Evolutionary conservation across 768 basidiomycete genomes (phyloP), one percentile per base, ranked within the genome.

Genomic region (Exidia glandulosa): DNA sequence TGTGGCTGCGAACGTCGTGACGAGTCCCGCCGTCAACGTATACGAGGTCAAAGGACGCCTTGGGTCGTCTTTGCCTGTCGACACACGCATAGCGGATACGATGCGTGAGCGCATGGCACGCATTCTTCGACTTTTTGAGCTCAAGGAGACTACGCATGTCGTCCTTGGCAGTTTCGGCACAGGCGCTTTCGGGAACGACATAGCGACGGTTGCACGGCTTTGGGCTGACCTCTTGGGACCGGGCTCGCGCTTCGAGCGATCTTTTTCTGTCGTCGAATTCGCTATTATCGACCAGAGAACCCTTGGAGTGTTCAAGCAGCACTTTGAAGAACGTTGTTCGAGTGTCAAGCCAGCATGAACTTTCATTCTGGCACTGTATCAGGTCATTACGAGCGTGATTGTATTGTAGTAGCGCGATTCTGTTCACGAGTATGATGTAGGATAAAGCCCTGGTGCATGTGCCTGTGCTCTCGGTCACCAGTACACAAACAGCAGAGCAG

Each of bases 111-210:
- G 87, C 32, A 88, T 90, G 81, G 83, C 73, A 1, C 76, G 88
- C 30, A 75, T 89, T 54, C 68, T 90, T 30, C 80, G 74, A 59
- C 72, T 88, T 32, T 85, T 88, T 67, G 81, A 88, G 70, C 74
- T 75, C 58, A 76, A 81, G 65, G 82, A 83, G 19, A 79, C 78
- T 19, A 76, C 73, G 66, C 76, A 82, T 64, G 62, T 90, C 55
- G 82, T 90, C 0, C 72, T 90, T 30, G 88, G 88, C 32, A 83
- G 83, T 64, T 90, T 87, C 68, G 88, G 88, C 13, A 89, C 88
- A 1, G 88, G 88, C 2, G 87, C 86, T 2, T 90, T 89, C 71
- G 75, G 75, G 59, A 90, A 90, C 70, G 73, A 77, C 33, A 79
- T 87, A 27, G 67, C 71, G 45, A 72, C 77, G 57, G 77, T 90